Evolutionary conservation across 306 rosid genomes (phyloP).

Genomic region (Leucaena leucocephala): DNA sequence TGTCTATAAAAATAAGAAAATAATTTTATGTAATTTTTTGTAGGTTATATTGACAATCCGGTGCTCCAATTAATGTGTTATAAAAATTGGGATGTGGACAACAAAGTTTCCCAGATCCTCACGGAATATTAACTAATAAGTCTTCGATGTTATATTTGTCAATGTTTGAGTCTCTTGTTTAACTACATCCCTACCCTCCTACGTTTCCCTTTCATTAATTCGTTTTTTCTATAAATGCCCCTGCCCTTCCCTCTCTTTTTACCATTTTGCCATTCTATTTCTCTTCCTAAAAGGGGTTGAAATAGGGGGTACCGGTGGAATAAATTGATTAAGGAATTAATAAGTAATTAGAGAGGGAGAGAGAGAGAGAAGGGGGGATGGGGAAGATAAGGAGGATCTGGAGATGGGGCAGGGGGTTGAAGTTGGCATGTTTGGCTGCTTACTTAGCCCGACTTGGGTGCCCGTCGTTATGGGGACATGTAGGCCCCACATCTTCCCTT

Average conservation of each 20-base stretch:
- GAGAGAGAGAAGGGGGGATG: slow-evolving; percentile 35
- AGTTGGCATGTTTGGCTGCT: slow-evolving; percentile 76
- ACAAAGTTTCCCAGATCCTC: slow-evolving; percentile 58
- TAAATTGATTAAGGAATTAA: neutral
- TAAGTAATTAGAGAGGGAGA: slow-evolving; percentile 1
- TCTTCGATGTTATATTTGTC: slow-evolving; percentile 40
- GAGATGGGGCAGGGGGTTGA: slow-evolving; percentile 58
- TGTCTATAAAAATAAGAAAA: neutral
- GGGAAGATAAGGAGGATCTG: slow-evolving; percentile 64
- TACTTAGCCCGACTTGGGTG: slow-evolving; percentile 64
- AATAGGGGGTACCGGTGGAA: neutral
- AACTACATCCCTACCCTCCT: slow-evolving; percentile 68
- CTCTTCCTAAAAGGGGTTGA: neutral
- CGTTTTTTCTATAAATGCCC: slow-evolving; percentile 40
- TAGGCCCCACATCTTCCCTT: slow-evolving; percentile 50
- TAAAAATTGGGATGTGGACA: neutral
- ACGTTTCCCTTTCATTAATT: slow-evolving; percentile 49
- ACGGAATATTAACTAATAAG: slow-evolving; percentile 54
- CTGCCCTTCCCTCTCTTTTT: slow-evolving; percentile 16
- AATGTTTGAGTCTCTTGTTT: slow-evolving; percentile 76
- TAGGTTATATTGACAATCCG: neutral
- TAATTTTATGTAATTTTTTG: neutral
- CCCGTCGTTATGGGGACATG: slow-evolving; percentile 72
- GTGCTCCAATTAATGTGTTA: neutral
- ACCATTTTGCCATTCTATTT: slow-evolving; percentile 29